Percentiles rank a stretch among this genome's conserved stretches.
These are phyloP conservation scores for Euphrasia confusa DNA, from an alignment of 257 asterid genomes.

Conservation along the genomic window DNA sequence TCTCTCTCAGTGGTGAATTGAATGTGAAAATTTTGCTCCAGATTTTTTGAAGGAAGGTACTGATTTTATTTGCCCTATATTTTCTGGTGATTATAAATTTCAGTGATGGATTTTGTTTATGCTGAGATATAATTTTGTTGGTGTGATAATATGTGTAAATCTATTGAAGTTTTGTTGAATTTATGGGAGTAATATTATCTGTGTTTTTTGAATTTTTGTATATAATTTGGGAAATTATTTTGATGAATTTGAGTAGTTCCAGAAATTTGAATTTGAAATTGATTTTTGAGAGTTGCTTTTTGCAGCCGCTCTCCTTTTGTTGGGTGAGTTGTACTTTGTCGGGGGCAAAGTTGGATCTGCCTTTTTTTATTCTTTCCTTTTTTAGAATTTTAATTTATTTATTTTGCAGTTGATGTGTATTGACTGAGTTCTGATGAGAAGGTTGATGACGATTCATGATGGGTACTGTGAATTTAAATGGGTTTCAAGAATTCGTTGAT, in stretches of 20 bases:
- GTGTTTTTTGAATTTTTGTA: not conserved
- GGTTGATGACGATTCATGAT: constrained; percentile 21
- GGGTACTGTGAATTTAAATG: constrained; percentile 10
- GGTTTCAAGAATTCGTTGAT: constrained; percentile 22
- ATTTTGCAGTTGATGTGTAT: constrained; percentile 26
- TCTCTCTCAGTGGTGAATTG: constrained; percentile 19
- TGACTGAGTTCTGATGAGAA: constrained; percentile 19
- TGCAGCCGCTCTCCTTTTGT: constrained; percentile 21
- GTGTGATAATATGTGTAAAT: not conserved
- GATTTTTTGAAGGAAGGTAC: constrained; percentile 28
- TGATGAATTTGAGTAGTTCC: not conserved
- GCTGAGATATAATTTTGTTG: not conserved
- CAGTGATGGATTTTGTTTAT: constrained; percentile 10
- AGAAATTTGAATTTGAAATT: constrained; percentile 11
- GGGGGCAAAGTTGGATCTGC: constrained; percentile 57
- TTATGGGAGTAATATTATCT: not conserved
- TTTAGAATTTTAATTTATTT: constrained; percentile 31
- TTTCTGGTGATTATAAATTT: not conserved
- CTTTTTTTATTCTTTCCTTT: constrained; percentile 32
- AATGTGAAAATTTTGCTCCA: constrained; percentile 22
- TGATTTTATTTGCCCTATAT: not conserved
- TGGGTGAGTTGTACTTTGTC: constrained; percentile 45
- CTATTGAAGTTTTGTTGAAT: not conserved
- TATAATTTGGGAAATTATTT: not conserved
- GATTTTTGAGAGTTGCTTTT: constrained; percentile 27